Evolutionary conservation across 2,329 filamentous ascomycete species (phyloP).

Genomic region (Ophiognomonia clavigignenti-juglandacearum): DNA sequence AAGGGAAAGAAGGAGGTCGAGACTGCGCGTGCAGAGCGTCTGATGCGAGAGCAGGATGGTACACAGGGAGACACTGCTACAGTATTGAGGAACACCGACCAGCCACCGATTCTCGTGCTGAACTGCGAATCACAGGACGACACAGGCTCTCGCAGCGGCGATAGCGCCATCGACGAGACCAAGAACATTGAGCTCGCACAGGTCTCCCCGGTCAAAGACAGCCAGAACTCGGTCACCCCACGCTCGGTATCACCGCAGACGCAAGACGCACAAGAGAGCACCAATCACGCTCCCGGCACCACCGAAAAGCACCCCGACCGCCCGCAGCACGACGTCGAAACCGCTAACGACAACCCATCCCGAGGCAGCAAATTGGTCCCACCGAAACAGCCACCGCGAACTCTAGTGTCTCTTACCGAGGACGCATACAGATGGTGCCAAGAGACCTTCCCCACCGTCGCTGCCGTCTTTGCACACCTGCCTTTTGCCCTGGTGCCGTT

Average conservation of each 20-base stretch:
- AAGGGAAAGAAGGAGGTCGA: constrained; percentile 48
- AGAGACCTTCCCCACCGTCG: constrained; percentile 66
- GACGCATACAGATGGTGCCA: constrained; percentile 54
- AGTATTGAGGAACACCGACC: too few relatives aligned
- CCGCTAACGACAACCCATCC: neutral
- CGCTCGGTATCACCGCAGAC: neutral
- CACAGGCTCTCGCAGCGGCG: neutral
- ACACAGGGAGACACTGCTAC: neutral
- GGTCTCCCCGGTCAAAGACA: neutral
- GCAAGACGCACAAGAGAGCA: neutral
- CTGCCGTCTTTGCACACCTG: constrained; percentile 59
- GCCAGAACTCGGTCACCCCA: neutral
- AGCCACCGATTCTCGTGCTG: neutral
- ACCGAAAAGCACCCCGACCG: neutral
- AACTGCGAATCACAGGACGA: neutral
- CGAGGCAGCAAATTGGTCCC: neutral
- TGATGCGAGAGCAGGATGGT: constrained; percentile 29
- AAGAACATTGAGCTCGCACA: neutral
- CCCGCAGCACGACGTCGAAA: neutral
- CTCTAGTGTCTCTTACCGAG: constrained; percentile 45
- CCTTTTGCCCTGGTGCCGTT: constrained; percentile 67
- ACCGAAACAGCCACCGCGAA: constrained; percentile 28
- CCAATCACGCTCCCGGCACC: too few relatives aligned
- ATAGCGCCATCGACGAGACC: constrained; percentile 19
- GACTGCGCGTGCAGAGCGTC: constrained; percentile 33